phyloP scores from a whole-genome alignment of 78 protist genomes.

The Pigoraptor vietnamica region DNA sequence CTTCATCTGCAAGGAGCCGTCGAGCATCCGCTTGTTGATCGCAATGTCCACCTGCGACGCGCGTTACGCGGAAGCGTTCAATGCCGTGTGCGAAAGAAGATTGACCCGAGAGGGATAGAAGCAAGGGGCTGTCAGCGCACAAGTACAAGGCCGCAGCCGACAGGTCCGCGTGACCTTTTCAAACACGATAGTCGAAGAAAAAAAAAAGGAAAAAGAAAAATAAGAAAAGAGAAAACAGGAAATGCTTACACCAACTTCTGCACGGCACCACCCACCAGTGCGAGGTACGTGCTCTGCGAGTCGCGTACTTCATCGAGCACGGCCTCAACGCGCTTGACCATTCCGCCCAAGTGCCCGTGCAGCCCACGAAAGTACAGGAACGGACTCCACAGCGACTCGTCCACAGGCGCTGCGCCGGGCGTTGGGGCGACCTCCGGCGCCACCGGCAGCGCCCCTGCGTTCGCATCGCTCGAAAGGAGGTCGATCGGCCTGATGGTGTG shows the following conservation, averaged over 20 bases:
- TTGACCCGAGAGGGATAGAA: too few relatives aligned
- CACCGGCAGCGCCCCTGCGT: too few relatives aligned
- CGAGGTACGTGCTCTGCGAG: background rate
- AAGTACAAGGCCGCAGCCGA: too few relatives aligned
- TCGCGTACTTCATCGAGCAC: background rate
- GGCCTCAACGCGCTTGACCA: background rate
- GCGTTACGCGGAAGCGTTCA: too few relatives aligned
- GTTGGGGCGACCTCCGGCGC: too few relatives aligned
- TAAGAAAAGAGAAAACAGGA: background rate
- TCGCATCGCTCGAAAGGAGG: too few relatives aligned
- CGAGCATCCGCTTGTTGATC: background rate
- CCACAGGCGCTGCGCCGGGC: background rate
- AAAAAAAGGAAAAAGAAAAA: too few relatives aligned
- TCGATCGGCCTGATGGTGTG: too few relatives aligned
- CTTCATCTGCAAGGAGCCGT: background rate
- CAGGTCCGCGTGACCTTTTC: too few relatives aligned
- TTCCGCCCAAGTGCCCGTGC: background rate
- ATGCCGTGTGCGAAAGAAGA: too few relatives aligned
- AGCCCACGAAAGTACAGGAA: background rate
- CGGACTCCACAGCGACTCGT: background rate
- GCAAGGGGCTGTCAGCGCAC: too few relatives aligned
- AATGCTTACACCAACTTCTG: background rate
- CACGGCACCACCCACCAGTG: background rate
- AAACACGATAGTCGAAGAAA: too few relatives aligned
- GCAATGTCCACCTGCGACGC: background rate